Evolutionary conservation across 2,329 filamentous ascomycete species (phyloP).

Genomic region (Dothidotthia symphoricarpi): DNA sequence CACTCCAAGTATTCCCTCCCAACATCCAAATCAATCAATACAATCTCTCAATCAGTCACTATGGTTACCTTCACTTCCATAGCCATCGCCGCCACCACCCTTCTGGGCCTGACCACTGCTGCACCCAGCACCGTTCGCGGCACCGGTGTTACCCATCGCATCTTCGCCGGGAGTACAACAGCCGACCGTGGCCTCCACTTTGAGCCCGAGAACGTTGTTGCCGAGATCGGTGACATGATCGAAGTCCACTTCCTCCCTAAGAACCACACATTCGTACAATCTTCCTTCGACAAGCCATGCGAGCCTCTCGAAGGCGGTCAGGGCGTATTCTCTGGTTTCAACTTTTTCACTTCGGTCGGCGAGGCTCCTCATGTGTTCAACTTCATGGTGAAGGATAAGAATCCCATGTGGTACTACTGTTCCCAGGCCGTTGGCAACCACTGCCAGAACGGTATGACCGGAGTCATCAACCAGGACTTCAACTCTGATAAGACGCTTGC

Average conservation of each 20-base stretch:
- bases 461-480: constrained; percentile 63
- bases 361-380: constrained; percentile 56
- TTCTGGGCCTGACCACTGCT: constrained; percentile 21
- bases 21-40: constrained; percentile 9
- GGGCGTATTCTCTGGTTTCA: constrained; percentile 62
- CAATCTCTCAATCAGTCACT: constrained; percentile 13
- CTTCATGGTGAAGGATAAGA: constrained; percentile 63
- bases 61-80: constrained; percentile 29
- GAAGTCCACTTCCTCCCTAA: constrained; percentile 52
- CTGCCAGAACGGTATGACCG: constrained; percentile 70
- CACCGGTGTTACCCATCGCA: constrained; percentile 30
- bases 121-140: constrained; percentile 13
- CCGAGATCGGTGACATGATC: constrained; percentile 37
- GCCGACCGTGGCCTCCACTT: constrained; percentile 32
- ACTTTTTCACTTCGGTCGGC: constrained; percentile 50
- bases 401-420: constrained; percentile 78
- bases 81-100: constrained; percentile 15
- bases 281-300: constrained; percentile 69
- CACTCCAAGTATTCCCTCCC: constrained; percentile 5
- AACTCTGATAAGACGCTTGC: constrained; percentile 25
- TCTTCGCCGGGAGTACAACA: constrained; percentile 25
- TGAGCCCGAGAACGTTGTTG: constrained; percentile 36
- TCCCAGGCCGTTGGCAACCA: constrained; percentile 60
- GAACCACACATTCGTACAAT: constrained; percentile 77
- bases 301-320: constrained; percentile 55